Conservation (phyloP, 306 rosid genomes). For the Elaeagnus macrophylla region DNA sequence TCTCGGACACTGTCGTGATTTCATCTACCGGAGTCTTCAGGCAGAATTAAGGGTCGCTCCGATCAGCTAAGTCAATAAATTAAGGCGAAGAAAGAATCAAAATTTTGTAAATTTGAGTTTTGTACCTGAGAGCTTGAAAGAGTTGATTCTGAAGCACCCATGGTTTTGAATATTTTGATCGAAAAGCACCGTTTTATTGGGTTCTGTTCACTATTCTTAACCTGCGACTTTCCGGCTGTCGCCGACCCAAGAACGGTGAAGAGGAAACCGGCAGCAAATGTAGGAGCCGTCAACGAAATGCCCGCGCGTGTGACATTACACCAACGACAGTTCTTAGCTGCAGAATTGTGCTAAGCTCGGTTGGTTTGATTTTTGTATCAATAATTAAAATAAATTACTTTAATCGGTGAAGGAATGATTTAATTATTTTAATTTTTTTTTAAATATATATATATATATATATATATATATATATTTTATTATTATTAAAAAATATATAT, state of each 20-base stretch:
- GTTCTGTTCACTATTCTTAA: too few species aligned
- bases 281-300: constrained; percentile 56
- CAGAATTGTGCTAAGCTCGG: too few species aligned
- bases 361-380: too few species aligned
- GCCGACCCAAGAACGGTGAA: constrained; percentile 27
- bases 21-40: constrained; percentile 46
- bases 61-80: background rate
- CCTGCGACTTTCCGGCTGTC: too few species aligned
- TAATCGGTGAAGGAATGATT: too few species aligned
- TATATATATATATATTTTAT: too few species aligned
- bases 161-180: constrained; percentile 16
- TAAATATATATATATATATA: too few species aligned
- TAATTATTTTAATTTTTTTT: too few species aligned
- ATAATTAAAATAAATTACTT: too few species aligned
- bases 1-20: constrained; percentile 74
- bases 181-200: constrained; percentile 11
- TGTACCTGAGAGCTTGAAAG: constrained; percentile 45
- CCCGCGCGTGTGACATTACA: background rate
- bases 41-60: constrained; percentile 7
- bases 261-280: constrained; percentile 58
- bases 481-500: too few species aligned
- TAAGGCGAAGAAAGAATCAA: background rate
- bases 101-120: background rate
- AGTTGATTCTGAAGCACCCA: constrained; percentile 90
- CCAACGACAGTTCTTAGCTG: too few species aligned